phyloP scores from a whole-genome alignment of 371 early-diverging fungal species.

The Cokeromyces recurvatus region DNA sequence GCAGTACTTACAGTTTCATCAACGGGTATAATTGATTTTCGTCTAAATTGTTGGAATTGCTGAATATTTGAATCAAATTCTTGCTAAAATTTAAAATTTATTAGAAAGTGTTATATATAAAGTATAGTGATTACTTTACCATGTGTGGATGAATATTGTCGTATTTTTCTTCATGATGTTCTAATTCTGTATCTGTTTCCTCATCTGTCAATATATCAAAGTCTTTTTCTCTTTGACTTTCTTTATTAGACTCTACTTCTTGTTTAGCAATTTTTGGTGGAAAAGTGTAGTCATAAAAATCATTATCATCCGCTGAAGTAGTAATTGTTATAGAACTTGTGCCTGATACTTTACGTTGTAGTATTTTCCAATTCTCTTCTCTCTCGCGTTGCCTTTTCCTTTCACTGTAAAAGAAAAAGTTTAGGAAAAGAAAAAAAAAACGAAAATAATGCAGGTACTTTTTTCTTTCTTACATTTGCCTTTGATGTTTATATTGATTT shows the following conservation, averaged over 20 bases:
- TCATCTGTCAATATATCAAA: slow-evolving; percentile 27
- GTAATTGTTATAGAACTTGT: slow-evolving; percentile 28
- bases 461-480: slow-evolving; percentile 75
- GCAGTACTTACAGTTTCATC: slow-evolving; percentile 19
- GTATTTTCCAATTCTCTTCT: slow-evolving; percentile 79
- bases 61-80: slow-evolving; percentile 61
- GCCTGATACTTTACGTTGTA: slow-evolving; percentile 59
- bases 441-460: no score
- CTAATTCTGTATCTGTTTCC: slow-evolving; percentile 20
- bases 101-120: background rate
- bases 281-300: slow-evolving; percentile 20
- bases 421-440: no score
- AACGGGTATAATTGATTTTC: slow-evolving; percentile 91
- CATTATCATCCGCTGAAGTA: slow-evolving; percentile 2
- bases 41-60: slow-evolving; percentile 72
- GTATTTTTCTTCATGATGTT: slow-evolving; percentile 22
- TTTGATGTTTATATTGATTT: slow-evolving; percentile 75
- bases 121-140: slow-evolving; percentile 33
- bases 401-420: slow-evolving; percentile 51
- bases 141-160: slow-evolving; percentile 45
- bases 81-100: slow-evolving; percentile 51
- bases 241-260: slow-evolving; percentile 25
- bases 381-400: slow-evolving; percentile 81
- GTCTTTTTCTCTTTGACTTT: slow-evolving; percentile 31
- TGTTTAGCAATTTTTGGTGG: slow-evolving; percentile 27